Evolutionary conservation across 1,284 basidiomycete species (phyloP).

Genomic region (Wolfiporia cocos): DNA sequence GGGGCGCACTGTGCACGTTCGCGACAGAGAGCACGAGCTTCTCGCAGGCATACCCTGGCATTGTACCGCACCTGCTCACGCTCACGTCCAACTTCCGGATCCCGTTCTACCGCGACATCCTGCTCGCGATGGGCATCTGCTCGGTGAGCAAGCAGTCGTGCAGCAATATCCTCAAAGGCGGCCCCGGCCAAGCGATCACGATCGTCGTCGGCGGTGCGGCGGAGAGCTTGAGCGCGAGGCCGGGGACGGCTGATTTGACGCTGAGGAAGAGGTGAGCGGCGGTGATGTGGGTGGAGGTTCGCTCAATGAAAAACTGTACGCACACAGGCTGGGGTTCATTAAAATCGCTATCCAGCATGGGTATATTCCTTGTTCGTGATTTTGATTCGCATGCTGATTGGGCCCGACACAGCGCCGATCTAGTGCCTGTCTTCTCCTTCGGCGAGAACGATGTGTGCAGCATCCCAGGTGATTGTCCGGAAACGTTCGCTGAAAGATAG

Average conservation of each 20-base stretch:
- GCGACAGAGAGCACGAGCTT: slow-evolving; percentile 96
- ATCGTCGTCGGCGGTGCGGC: slow-evolving; percentile 98
- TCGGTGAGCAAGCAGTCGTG: slow-evolving; percentile 91
- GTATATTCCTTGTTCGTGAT: too few relatives aligned
- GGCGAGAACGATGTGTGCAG: slow-evolving; percentile 92
- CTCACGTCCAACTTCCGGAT: slow-evolving; percentile 87
- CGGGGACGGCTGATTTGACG: slow-evolving; percentile 93
- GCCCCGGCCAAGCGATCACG: slow-evolving; percentile 74
- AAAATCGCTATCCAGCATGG: slow-evolving; percentile 95
- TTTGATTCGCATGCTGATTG: too few relatives aligned
- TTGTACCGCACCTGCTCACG: slow-evolving; percentile 90
- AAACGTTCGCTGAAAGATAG: too few relatives aligned
- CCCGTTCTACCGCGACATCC: slow-evolving; percentile 90
- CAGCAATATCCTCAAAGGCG: slow-evolving; percentile 78
- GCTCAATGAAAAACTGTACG: background rate
- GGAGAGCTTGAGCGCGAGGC: slow-evolving; percentile 89
- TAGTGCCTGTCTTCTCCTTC: slow-evolving; percentile 95
- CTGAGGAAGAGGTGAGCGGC: slow-evolving; percentile 64
- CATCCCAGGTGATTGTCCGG: too few relatives aligned
- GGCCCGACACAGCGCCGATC: slow-evolving; percentile 79
- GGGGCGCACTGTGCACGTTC: slow-evolving; percentile 92
- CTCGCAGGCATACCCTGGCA: slow-evolving; percentile 84
- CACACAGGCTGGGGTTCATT: slow-evolving; percentile 80
- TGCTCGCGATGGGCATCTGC: slow-evolving; percentile 83
- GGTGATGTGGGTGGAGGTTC: background rate